Evolutionary conservation across 176 grass and related monocot species (phyloP).

Genomic region (Stipa capillata): DNA sequence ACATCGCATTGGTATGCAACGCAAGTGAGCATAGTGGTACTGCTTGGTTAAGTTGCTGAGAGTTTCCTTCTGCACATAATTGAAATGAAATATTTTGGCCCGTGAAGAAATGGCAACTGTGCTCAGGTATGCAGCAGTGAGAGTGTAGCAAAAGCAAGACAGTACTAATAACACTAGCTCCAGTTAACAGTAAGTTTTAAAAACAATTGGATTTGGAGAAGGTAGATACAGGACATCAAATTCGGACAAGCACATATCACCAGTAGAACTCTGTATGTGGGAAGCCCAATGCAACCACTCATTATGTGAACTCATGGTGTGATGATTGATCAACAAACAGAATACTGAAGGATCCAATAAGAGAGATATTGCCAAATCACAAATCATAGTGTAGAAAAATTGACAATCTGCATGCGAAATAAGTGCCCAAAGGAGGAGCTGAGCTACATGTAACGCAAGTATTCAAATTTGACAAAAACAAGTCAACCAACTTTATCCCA

Average conservation of each 20-base stretch:
- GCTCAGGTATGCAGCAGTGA: not conserved
- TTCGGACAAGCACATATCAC: not conserved
- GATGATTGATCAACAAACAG: not conserved
- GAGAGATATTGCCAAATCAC: not conserved
- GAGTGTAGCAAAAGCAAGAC: not conserved
- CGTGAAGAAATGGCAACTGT: not conserved
- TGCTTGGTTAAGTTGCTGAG: not conserved
- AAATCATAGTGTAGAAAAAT: too few species aligned
- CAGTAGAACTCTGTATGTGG: not conserved
- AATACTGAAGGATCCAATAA: not conserved
- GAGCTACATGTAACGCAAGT: not conserved
- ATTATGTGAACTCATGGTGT: not conserved
- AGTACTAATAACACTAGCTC: not conserved
- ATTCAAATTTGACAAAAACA: constrained; percentile 3
- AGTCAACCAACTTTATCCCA: not conserved
- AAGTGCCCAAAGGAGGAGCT: not conserved
- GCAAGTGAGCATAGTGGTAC: not conserved
- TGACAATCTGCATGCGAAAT: not conserved
- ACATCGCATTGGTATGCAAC: not conserved
- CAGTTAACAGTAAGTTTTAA: not conserved
- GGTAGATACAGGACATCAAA: not conserved
- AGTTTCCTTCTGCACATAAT: not conserved
- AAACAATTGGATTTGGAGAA: not conserved
- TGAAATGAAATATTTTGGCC: not conserved
- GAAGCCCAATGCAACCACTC: not conserved